phyloP scores from a whole-genome alignment of 2,329 filamentous ascomycete species.

The Trichophyton simii region DNA sequence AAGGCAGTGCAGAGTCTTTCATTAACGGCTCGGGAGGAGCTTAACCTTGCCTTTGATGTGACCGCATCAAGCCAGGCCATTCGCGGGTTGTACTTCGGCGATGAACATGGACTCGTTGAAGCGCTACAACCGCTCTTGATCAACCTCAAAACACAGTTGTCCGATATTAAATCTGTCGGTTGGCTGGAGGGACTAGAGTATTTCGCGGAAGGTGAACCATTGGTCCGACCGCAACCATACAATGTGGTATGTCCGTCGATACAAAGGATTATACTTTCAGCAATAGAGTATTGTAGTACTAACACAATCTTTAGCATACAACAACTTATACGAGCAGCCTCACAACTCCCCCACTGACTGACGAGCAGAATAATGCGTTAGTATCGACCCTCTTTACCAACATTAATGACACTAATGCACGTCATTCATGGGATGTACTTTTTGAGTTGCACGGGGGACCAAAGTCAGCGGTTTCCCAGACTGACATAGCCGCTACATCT shows the following conservation, averaged over 20 bases:
- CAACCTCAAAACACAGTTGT: background rate
- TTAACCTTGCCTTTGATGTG: constrained; percentile 44
- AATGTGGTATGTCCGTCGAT: background rate
- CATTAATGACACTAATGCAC: constrained; percentile 31
- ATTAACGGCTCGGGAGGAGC: constrained; percentile 42
- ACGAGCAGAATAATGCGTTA: background rate
- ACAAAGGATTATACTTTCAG: background rate
- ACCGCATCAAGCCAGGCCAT: constrained; percentile 44
- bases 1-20: constrained; percentile 45
- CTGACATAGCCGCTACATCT: constrained; percentile 41
- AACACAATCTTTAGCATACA: background rate
- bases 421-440: constrained; percentile 30
- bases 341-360: background rate
- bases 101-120: constrained; percentile 38
- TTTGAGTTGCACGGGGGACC: constrained; percentile 47
- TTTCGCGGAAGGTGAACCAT: background rate
- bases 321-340: background rate
- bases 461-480: constrained; percentile 38
- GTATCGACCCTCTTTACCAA: background rate
- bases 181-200: background rate
- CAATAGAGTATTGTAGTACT: background rate
- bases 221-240: background rate
- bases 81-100: constrained; percentile 48
- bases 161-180: background rate
- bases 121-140: background rate